These are phyloP conservation scores for Orbilia blumenaviensis DNA, from an alignment of 2,329 filamentous ascomycete genomes.

Conservation along the genomic window DNA sequence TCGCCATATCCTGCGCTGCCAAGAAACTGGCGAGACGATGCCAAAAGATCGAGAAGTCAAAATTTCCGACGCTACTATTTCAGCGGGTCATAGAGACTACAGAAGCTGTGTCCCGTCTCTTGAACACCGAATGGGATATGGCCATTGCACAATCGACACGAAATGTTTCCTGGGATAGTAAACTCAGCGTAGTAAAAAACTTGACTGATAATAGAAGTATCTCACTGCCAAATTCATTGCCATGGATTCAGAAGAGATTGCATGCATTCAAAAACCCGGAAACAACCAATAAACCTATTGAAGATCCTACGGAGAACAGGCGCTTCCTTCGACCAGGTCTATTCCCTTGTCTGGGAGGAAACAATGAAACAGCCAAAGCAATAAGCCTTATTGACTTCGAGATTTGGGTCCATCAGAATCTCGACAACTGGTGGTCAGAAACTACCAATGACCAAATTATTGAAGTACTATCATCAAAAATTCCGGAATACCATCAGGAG, in stretches of 20 bases:
- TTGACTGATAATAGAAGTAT: not conserved
- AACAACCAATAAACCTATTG: not conserved
- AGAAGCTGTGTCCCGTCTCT: not conserved
- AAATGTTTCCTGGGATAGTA: not conserved
- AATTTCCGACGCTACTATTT: conserved; percentile 60
- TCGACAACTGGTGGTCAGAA: conserved; percentile 65
- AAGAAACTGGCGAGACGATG: conserved; percentile 61
- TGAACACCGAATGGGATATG: conserved; percentile 1
- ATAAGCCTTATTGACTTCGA: conserved; percentile 35
- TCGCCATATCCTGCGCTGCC: conserved; percentile 15
- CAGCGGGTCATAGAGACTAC: not conserved
- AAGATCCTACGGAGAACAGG: not conserved
- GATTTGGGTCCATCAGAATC: conserved; percentile 60
- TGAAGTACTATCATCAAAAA: conserved; percentile 56
- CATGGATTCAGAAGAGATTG: conserved; percentile 6
- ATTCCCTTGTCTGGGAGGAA: not conserved
- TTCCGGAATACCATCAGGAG: conserved; percentile 60
- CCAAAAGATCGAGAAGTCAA: conserved; percentile 62
- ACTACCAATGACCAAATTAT: not conserved
- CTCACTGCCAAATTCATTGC: not conserved
- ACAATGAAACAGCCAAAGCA: not conserved
- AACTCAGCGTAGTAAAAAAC: not conserved
- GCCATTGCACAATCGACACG: not conserved
- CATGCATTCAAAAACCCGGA: not conserved
- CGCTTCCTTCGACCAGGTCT: not conserved